Percentiles rank a stretch among this genome's conserved stretches.
phyloP scores from a whole-genome alignment of 148 eudicot species.

The Cornus florida region DNA sequence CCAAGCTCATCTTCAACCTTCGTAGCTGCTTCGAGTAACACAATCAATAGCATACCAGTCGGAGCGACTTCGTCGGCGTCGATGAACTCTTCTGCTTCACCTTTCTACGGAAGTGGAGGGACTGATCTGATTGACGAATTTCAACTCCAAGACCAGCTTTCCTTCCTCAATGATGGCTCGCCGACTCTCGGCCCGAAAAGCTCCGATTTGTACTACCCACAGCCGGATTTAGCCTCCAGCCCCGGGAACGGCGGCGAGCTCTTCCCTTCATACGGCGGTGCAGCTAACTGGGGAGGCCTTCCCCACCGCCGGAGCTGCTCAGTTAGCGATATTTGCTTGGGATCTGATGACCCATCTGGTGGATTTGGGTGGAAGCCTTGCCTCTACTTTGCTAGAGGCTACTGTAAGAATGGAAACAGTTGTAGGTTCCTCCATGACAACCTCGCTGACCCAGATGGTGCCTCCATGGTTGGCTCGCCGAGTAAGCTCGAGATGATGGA shows the following conservation, averaged over 20 bases:
- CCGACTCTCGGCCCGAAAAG: conserved; percentile 24
- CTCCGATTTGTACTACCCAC: conserved; percentile 34
- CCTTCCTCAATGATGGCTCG: conserved; percentile 50
- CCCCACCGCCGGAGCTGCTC: conserved; percentile 76
- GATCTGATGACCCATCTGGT: conserved; percentile 42
- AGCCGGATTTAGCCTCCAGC: conserved; percentile 29
- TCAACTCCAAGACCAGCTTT: conserved; percentile 73
- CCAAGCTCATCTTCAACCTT: conserved; percentile 21
- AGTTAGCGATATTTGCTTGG: conserved; percentile 58
- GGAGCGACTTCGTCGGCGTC: conserved; percentile 16
- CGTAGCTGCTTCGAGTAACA: not conserved
- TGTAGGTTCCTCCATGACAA: conserved; percentile 73
- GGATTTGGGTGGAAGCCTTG: conserved; percentile 87
- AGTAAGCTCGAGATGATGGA: conserved; percentile 68
- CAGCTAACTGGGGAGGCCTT: conserved; percentile 13
- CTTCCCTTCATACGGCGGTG: conserved; percentile 11
- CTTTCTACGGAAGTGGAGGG: conserved; percentile 39
- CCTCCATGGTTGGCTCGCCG: conserved; percentile 44
- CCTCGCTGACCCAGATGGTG: conserved; percentile 25
- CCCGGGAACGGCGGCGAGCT: conserved; percentile 25
- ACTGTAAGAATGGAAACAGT: conserved; percentile 76
- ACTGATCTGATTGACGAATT: conserved; percentile 60
- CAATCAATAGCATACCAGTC: not conserved
- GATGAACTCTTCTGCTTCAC: conserved; percentile 51
- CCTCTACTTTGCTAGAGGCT: conserved; percentile 82